Conservation (phyloP, 2,329 filamentous ascomycete species). For the Pseudocercospora pini-densiflorae region DNA sequence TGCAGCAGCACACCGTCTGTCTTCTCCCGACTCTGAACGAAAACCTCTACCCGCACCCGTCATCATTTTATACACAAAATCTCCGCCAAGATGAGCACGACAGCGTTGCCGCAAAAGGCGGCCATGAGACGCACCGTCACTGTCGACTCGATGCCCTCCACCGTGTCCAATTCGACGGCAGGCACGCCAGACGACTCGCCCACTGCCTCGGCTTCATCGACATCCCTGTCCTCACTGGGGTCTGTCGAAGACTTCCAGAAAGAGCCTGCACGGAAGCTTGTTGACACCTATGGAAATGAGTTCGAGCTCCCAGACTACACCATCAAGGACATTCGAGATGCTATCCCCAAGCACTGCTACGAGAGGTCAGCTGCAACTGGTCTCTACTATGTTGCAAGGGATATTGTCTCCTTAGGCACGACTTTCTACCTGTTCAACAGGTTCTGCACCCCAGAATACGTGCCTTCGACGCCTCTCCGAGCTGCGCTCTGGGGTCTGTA, state of each 20-base stretch:
- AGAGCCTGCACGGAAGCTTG: slow-evolving; percentile 60
- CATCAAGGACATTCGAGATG: slow-evolving; percentile 96
- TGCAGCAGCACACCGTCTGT: slow-evolving; percentile 9
- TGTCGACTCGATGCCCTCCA: slow-evolving; percentile 57
- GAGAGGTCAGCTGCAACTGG: slow-evolving; percentile 79
- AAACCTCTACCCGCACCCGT: background rate
- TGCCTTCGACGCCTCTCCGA: slow-evolving; percentile 72
- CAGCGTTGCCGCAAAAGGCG: slow-evolving; percentile 55
- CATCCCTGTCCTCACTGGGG: slow-evolving; percentile 87
- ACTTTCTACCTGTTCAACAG: slow-evolving; percentile 90
- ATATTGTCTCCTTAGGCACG: slow-evolving; percentile 70
- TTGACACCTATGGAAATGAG: slow-evolving; percentile 93
- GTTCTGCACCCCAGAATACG: slow-evolving; percentile 81
- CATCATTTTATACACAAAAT: background rate
- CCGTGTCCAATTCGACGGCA: slow-evolving; percentile 57
- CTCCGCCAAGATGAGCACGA: slow-evolving; percentile 51
- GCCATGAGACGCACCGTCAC: slow-evolving; percentile 52
- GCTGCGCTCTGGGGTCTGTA: slow-evolving; percentile 68
- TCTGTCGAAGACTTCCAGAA: slow-evolving; percentile 64
- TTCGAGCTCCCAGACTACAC: slow-evolving; percentile 95
- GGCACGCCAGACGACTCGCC: slow-evolving; percentile 65
- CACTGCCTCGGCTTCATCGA: slow-evolving; percentile 73
- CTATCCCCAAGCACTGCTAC: slow-evolving; percentile 95
- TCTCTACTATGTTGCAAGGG: slow-evolving; percentile 82
- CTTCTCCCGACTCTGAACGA: background rate